Base-by-base conservation (phyloP, 108 stramenopile species). In the Stephanodiscus triporus region DNA sequence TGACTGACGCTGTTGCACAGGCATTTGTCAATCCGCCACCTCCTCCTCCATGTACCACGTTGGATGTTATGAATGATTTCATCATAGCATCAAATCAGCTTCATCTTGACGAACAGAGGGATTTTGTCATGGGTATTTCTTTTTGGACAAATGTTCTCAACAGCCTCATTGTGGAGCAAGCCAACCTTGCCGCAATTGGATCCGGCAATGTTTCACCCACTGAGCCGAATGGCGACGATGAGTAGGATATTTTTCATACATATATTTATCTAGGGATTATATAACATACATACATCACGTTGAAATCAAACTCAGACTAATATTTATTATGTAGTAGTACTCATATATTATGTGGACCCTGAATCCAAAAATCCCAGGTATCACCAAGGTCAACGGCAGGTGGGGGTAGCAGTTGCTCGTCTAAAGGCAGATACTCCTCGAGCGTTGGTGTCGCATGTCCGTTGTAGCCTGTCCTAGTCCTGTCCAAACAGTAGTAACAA, bases 401-500 rank as follows among this genome's bases (percentile, higher is more conserved):
- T 26, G 66, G 50, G 13, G 50, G 66, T 6, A 16, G 32, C 22
- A 67, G 17, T 24, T 7, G 13, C 22, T 67, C 50, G 29, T 67
- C 23, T 11, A 67, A 7, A 9, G 66, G 66, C 5, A 67, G 49
- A 37, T 67, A 67, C 27, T 67, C 50, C 50, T 67, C 50, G 29
- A 67, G 66, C 17, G 50, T 67, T 20, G 66, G 66, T 20, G 50
- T 45, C 8, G 32, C 49, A 36, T 67, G 66, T 6, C 66, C 66
- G n/a, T 53, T 53, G 47, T 53, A 53, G 4, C 66, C 16, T 8
- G 34, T 38, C 8, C 66, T 23, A 6, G 49, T 50, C 13, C 66
- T 50, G n/a, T 50, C 26, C 4, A 67, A 17, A 24, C 66, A 67
- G 24, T 53, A 67, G 23, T 24, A 53, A 53, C 19, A 53, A 53